Evolutionary conservation across 768 basidiomycete species (phyloP).

Genomic region (Cystobasidium ongulense): DNA sequence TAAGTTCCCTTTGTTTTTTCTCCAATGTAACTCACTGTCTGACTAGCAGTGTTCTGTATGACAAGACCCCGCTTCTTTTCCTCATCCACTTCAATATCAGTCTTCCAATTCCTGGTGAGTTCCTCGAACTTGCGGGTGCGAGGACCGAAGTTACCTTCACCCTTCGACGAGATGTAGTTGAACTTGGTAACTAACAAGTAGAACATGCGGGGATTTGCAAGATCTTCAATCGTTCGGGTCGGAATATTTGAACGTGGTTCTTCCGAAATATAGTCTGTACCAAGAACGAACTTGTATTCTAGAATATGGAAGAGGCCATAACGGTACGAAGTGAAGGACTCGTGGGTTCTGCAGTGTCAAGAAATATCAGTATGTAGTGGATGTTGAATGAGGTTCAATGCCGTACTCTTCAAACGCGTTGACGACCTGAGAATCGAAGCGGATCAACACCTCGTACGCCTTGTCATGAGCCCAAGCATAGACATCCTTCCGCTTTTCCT

Average conservation of each 20-base stretch:
- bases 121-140: not conserved
- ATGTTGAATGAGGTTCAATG: not conserved
- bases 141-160: not conserved
- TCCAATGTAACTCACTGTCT: not conserved
- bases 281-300: not conserved
- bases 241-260: not conserved
- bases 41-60: not conserved
- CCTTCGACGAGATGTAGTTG: slow-evolving; percentile 10
- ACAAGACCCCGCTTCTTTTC: slow-evolving; percentile 1
- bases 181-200: not conserved
- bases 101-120: slow-evolving; percentile 1
- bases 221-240: not conserved
- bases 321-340: slow-evolving; percentile 5
- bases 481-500: not conserved
- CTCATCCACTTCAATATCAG: not conserved
- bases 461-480: slow-evolving; percentile 14
- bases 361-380: not conserved
- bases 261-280: not conserved
- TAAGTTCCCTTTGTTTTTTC: too few species aligned
- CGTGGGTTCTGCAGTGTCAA: not conserved
- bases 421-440: not conserved
- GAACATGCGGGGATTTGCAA: not conserved
- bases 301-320: slow-evolving; percentile 7
- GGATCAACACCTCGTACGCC: not conserved
- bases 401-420: slow-evolving; percentile 11